Evolutionary conservation across 2,329 filamentous ascomycete species (phyloP).

Genomic region (Colletotrichum lini): DNA sequence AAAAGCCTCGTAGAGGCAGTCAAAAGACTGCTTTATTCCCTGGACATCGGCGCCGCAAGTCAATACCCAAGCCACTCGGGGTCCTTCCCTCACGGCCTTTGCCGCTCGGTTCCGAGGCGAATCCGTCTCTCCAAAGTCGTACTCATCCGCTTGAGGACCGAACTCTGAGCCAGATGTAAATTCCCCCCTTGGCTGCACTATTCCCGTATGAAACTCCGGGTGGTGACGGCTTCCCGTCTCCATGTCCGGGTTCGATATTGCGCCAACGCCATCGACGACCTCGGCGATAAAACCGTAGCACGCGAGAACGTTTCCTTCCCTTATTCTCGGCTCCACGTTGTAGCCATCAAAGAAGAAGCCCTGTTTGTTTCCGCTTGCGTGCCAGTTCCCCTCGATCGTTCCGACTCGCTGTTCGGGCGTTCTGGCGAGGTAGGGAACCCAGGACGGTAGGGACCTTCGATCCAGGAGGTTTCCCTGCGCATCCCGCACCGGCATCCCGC

Average conservation of each 20-base stretch:
- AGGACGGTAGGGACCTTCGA: slow-evolving; percentile 1
- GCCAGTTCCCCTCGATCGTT: slow-evolving; percentile 18
- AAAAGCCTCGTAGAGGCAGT: slow-evolving; percentile 10
- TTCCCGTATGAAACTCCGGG: slow-evolving; percentile 5
- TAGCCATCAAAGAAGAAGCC: not conserved
- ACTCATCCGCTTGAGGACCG: not conserved
- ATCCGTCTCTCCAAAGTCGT: not conserved
- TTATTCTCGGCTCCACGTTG: slow-evolving; percentile 2
- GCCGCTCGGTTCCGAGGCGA: not conserved
- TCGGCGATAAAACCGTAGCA: slow-evolving; percentile 14
- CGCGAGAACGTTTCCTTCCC: not conserved
- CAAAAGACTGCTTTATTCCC: slow-evolving; percentile 2
- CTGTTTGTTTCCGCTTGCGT: slow-evolving; percentile 6
- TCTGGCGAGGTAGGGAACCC: slow-evolving; percentile 9
- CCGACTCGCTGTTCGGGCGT: slow-evolving; percentile 1
- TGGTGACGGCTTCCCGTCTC: not conserved
- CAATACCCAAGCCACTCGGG: not conserved
- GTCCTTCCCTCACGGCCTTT: not conserved
- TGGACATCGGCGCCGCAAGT: slow-evolving; percentile 6
- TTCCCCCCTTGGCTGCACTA: not conserved
- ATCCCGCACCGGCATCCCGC: slow-evolving; percentile 1
- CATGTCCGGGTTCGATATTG: slow-evolving; percentile 12
- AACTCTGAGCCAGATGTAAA: not conserved
- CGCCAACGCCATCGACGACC: slow-evolving; percentile 14
- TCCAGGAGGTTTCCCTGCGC: not conserved